These are phyloP conservation scores for Truncatella angustata DNA, from an alignment of 2,329 filamentous ascomycete species.

Conservation along the genomic window DNA sequence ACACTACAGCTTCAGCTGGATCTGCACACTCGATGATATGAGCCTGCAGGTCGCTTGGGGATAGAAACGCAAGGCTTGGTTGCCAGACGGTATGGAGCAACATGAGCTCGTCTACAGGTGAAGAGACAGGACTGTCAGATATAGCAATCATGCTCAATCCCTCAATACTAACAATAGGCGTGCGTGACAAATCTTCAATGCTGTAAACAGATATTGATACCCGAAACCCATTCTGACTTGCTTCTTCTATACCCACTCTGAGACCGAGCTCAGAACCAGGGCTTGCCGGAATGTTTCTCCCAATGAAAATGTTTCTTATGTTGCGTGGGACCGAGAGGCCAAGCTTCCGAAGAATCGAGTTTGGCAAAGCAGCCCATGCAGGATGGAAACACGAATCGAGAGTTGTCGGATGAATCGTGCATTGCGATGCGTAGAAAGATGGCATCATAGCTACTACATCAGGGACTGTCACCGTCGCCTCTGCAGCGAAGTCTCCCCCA, in stretches of 20 bases:
- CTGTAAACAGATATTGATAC: slow-evolving; percentile 1
- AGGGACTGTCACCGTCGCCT: slow-evolving; percentile 3
- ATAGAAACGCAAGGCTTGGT: background rate
- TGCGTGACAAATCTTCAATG: background rate
- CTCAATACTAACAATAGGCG: slow-evolving; percentile 1
- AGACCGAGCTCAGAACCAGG: slow-evolving; percentile 3
- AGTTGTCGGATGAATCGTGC: background rate
- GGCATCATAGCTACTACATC: slow-evolving; percentile 1
- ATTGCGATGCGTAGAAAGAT: background rate
- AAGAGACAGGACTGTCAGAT: background rate
- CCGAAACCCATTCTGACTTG: background rate
- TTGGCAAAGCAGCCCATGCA: background rate
- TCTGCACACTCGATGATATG: background rate
- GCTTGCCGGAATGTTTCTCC: background rate
- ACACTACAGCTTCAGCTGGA: background rate
- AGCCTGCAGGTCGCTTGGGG: background rate
- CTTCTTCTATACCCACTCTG: background rate
- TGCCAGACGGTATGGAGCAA: background rate
- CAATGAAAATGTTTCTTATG: slow-evolving; percentile 1
- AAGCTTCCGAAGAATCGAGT: background rate
- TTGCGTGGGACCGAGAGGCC: slow-evolving; percentile 3
- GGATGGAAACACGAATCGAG: slow-evolving; percentile 6
- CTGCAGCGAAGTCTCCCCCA: background rate
- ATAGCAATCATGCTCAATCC: slow-evolving; percentile 4
- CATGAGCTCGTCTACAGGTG: background rate